Base-by-base conservation (phyloP, 805 yeast genomes). In the Saccharomycopsis fibuligera region DNA sequence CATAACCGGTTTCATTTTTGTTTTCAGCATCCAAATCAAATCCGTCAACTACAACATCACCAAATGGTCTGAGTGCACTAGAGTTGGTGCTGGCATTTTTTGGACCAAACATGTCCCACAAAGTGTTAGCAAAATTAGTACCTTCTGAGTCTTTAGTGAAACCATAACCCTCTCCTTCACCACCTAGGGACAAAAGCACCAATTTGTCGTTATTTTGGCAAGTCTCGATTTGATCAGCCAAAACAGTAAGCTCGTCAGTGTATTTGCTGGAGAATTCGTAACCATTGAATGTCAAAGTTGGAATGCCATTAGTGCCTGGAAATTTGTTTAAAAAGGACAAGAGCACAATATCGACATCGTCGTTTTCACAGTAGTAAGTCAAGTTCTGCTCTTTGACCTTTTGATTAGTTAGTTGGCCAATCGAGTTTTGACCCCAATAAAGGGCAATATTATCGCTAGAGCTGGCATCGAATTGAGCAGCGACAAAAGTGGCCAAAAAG, bases 11-110 rank as follows among this genome's bases (percentile, higher is more conserved):
- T 46, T 65, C 62, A 41, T 62, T 55, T 49, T 65, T 65, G 60
- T 70, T 68, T 66, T 91, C 98, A 58, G 86, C 78, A 65, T 91
- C 98, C 55, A 90, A 81, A 64, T 91, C 98, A 62, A 89, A 90
- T 22, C 98, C 98, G 64, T 91, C 97, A 41, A 91, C 27, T 25
- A 36, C 8, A 9, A 45, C 65, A 54, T 70, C 74, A 44, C 80
- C 87, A 57, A 83, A 81, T 51, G 75, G 63, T 54, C 68, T 55
- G 51, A 21, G 17, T 14, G n/a, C 40, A 16, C 31, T 31, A 4
- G 41, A 24, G n/a, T 16, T 16, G 16, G 31, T 16, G 38, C 43
- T 29, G 25, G 37, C 44, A 12, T 41, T 25, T 16, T 42, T 29
- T 27, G 51, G 78, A 53, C 81, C 83, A 58, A 85, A 78, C 45